Evolutionary conservation across 768 basidiomycete species (phyloP).

Genomic region (Mycena filopes): DNA sequence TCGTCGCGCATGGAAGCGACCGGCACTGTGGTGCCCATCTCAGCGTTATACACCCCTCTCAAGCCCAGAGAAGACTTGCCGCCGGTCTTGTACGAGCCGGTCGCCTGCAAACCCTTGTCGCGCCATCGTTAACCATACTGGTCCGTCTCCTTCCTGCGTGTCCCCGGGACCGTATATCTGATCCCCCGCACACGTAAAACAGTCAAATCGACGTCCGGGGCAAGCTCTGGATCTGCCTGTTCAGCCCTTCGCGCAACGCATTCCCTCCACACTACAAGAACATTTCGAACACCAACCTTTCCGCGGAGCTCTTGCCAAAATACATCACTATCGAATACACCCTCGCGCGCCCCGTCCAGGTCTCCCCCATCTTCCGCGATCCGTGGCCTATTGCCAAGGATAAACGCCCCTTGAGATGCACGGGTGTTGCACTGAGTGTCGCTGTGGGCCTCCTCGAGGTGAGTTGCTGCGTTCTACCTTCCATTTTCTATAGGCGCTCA

Average conservation of each 20-base stretch:
- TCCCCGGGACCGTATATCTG: slow-evolving; percentile 2
- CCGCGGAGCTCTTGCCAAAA: slow-evolving; percentile 94
- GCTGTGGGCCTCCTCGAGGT: slow-evolving; percentile 93
- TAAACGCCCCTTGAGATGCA: slow-evolving; percentile 92
- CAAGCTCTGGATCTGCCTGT: slow-evolving; percentile 99
- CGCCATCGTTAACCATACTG: slow-evolving; percentile 97
- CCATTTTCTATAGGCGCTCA: background rate
- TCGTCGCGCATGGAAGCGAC: slow-evolving; percentile 98
- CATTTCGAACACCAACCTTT: slow-evolving; percentile 95
- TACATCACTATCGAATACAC: slow-evolving; percentile 99
- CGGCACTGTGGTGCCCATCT: slow-evolving; percentile 96
- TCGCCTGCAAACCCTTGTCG: slow-evolving; percentile 99
- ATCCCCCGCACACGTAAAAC: slow-evolving; percentile 12
- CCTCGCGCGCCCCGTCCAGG: slow-evolving; percentile 88
- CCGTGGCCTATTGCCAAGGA: slow-evolving; percentile 98
- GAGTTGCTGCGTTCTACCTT: no score
- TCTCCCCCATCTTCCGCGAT: slow-evolving; percentile 96
- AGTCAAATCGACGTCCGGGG: slow-evolving; percentile 99
- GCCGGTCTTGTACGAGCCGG: slow-evolving; percentile 96
- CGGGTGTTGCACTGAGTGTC: slow-evolving; percentile 93
- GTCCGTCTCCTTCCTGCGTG: slow-evolving; percentile 59
- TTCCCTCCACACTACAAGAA: slow-evolving; percentile 99
- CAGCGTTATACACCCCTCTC: slow-evolving; percentile 96
- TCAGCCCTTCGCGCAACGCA: slow-evolving; percentile 95
- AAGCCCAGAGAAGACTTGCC: slow-evolving; percentile 95